Base-by-base conservation (phyloP, 441 rosid genomes). In the Erysimum cheiri region DNA sequence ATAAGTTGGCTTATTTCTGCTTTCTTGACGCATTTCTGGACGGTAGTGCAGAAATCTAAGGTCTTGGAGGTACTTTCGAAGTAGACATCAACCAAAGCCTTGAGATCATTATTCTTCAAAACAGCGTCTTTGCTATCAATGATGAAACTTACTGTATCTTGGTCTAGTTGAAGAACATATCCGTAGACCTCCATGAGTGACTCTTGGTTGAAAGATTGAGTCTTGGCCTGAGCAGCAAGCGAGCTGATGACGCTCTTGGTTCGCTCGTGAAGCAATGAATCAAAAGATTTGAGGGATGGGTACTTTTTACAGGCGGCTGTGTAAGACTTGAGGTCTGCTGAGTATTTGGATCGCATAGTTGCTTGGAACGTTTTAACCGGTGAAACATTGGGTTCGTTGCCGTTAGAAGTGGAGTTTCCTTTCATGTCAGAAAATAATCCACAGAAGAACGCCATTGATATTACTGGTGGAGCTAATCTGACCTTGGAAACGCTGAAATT, bases 161-260 rank as follows among this genome's bases (percentile, higher is more conserved):
- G 41, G 63, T 54, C 44, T 8, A 67, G 43, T 37, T 74, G 52
- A 24, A 73, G 68, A 2, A 73, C 31, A 15, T 32, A 59, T 29
- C 47, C 68, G 33, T 66, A 40, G 28, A 60, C 72, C n/a, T 60
- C 67, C 72, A 66, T 40, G 72, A 66, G 56, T 49, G 77, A 41
- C 11, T 36, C 52, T 22, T 52, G 5, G 13, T 47, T 12, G 36
- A 74, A 3, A 53, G 58, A 60, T n/a, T 14, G 56, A 43, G 49
- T 4, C 48, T 67, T 13, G 60, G 56, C 49, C 31, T 15, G 66
- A 6, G 33, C 31, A 57, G 60, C 53, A 4, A 72, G 59, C 1
- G 41, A 72, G 29, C 17, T 65, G 10, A 72, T 31, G 66, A 72
- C 29, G 35, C 8, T 26, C 37, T 22, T 49, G 41, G 77, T 74